Evolutionary conservation across 2,329 filamentous ascomycete species (phyloP), one percentile per base, ranked within the genome.

Genomic region (Tolypocladium sp.): DNA sequence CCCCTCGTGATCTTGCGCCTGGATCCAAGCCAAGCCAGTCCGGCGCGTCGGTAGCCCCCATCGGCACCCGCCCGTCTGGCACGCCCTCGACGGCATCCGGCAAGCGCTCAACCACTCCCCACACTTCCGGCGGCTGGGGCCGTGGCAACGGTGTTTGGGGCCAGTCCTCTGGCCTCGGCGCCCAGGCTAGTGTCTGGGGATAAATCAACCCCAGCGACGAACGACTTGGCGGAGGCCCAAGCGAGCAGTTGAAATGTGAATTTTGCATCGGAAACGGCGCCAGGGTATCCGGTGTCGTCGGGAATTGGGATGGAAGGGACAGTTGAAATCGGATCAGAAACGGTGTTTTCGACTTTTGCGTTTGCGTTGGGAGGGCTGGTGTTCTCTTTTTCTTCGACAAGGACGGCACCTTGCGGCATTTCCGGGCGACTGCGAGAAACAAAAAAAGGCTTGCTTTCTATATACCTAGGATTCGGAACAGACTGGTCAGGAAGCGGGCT

Each of bases 161-260:
- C 61, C 88, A 87, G 68, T 91, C 90, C 69, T 90, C 87, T 64
- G 85, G 86, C 56, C 85, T 95, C 62, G 90, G 92, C 64, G 89
- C 92, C 62, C 91, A 95, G 73, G 92, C 92, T 64, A 95, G 91
- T 64, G 93, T 97, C 66, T 97, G 92, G 92, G 92, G 92, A 67
- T 97, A 87, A 57, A 35, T 12, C 6, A 4, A 25, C 6, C 17
- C 17, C 15, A 30, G 4, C 17, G 38, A 15, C 20, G 25, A 55
- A 57, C 25, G 57, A 56, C 57, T 25, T 25, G 56, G 46, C 15
- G n/a, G 30, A 27, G 55, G 27, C 30, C 20, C 49, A 35, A 35
- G 20, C 10, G 49, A 35, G 20, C 17, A 35, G 30, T 30, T 27
- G 57, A 54, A 46, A 17, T 17, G 40, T 55, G 55, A 57, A 53